A percentile compares a stretch with the other conserved stretches of the same genome.
Conservation (phyloP, 78 protist species). For the Polysphondylium violaceum region DNA sequence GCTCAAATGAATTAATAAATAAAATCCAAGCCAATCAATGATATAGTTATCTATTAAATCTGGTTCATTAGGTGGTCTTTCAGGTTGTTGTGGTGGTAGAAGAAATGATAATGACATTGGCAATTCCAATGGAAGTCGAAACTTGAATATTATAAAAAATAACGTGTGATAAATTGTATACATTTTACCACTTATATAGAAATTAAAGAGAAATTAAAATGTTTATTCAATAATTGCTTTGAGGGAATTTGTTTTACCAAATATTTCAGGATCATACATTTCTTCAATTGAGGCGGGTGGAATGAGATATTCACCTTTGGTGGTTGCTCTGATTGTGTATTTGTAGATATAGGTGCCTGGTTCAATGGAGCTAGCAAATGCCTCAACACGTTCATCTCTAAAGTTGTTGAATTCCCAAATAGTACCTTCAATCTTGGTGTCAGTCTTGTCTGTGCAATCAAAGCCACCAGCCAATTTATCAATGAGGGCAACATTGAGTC, state of each 20-base stretch:
- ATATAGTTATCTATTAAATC: no score
- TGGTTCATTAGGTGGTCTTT: no score
- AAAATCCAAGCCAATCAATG: no score
- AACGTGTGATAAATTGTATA: no score
- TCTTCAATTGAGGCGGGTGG: slow-evolving; percentile 59
- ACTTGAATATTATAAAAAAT: no score
- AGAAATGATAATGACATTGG: no score
- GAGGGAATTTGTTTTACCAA: slow-evolving; percentile 51
- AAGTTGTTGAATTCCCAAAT: slow-evolving; percentile 49
- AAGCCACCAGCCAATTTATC: slow-evolving; percentile 71
- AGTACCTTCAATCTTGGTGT: slow-evolving; percentile 23
- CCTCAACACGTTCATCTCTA: slow-evolving; percentile 65
- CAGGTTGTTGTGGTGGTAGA: no score
- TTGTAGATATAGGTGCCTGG: slow-evolving; percentile 40
- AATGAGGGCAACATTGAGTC: slow-evolving; percentile 19
- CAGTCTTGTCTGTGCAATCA: slow-evolving; percentile 29
- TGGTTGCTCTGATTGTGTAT: slow-evolving; percentile 56
- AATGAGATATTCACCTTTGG: slow-evolving; percentile 53
- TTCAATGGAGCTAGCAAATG: slow-evolving; percentile 26
- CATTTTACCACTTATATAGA: no score
- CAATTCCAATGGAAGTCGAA: no score
- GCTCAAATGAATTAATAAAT: no score
- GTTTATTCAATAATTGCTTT: slow-evolving; percentile 48
- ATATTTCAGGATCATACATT: slow-evolving; percentile 55
- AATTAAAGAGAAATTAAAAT: no score